Base-by-base conservation (phyloP, 1,139 yeast species). In the Williopsis jadinii region DNA sequence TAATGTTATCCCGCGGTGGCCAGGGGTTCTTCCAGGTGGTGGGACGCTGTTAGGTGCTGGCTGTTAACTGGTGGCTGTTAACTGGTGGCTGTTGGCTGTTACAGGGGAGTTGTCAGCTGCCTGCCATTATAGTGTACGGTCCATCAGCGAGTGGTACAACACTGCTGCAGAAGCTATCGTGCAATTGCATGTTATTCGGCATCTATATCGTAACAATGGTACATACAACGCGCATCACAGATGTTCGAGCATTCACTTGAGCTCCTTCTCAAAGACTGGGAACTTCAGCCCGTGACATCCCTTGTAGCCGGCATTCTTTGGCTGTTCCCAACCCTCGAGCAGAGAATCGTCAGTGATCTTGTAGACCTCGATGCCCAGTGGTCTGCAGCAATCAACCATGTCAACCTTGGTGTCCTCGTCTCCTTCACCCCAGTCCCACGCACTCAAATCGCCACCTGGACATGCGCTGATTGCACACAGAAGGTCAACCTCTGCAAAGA, bases 361-460 rank as follows among this genome's bases (percentile, higher is more conserved):
- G 58, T 77, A 80, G 11, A 80, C 79, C 53, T 80, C 84, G 39
- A 78, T 75, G 1, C 71, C 81, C 44, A 80, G 64, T 2, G 84
- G 82, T 49, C 84, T 64, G 54, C 86, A 79, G 53, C 80, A 74
- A 42, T 73, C 76, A 15, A 70, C 64, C 83, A 78, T 77, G 44
- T 73, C 76, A n/a, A 62, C 65, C n/a, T 60, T 62, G 3, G 58
- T 66, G 30, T 63, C 66, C 35, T 67, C 68, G 19, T 68, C 73
- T 42, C 66, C 66, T 56, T 73, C 82, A 38, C 84, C 84, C 85
- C 85, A 80, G 34, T 78, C 84, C 85, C 85, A 80, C 46, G 70
- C 68, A 13, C 82, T 75, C 43, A 80, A 63, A 55, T 79, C 85
- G 12, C 86, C 86, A 34, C 85, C 86, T 3, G 85, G 85, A 56